Evolutionary conservation across 495 filamentous ascomycete genomes (phyloP).

Genomic region (Aspergillus leporis): DNA sequence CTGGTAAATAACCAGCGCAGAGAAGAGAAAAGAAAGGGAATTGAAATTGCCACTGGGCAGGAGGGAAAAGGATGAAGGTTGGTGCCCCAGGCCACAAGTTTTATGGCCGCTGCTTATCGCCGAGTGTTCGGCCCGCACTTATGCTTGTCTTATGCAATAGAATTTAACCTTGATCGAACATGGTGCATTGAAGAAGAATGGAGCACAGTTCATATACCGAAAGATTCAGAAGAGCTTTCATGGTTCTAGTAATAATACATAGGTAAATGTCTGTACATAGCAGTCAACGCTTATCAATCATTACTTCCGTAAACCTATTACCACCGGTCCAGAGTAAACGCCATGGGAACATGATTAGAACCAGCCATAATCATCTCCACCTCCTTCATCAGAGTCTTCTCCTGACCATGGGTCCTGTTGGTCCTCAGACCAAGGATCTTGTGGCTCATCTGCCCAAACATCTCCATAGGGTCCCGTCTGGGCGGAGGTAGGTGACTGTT

Average conservation of each 20-base stretch:
- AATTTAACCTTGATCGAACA: too few relatives aligned
- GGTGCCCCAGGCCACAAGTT: conserved; percentile 8
- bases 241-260: conserved; percentile 13
- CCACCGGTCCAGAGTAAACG: background rate
- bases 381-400: conserved; percentile 28
- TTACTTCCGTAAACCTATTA: background rate
- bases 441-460: conserved; percentile 29
- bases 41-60: background rate
- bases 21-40: conserved; percentile 1
- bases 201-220: background rate
- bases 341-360: conserved; percentile 22
- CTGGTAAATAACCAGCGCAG: background rate
- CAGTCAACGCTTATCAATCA: background rate
- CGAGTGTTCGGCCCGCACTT: background rate
- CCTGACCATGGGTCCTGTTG: conserved; percentile 40
- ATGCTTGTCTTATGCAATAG: too few relatives aligned
- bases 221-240: background rate
- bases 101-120: conserved; percentile 7
- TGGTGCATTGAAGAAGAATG: background rate
- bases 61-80: background rate
- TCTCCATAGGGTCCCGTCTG: conserved; percentile 27
- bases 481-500: conserved; percentile 14
- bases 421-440: conserved; percentile 35
- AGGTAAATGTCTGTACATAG: conserved; percentile 19
- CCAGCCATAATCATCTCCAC: conserved; percentile 40